These are phyloP conservation scores for Pseudozyma hubeiensis DNA, from an alignment of 1,284 basidiomycete species.

Conservation along the genomic window DNA sequence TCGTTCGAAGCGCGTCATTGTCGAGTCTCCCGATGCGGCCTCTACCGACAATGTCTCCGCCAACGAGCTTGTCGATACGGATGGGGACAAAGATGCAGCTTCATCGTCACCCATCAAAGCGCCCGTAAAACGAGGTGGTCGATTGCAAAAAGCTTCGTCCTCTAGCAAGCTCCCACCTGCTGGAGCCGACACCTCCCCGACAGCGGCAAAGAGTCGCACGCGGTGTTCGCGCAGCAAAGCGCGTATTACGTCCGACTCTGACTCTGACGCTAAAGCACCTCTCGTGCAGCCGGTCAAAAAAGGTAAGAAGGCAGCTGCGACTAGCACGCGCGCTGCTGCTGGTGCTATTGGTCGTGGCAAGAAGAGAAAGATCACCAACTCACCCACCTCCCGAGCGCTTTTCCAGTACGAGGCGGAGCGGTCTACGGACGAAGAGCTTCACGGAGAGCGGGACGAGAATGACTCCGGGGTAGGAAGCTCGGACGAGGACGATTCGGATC, in stretches of 20 bases:
- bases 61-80: neutral
- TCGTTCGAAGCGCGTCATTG: slow-evolving; percentile 20
- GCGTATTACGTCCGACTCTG: slow-evolving; percentile 13
- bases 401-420: slow-evolving; percentile 78
- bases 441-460: slow-evolving; percentile 69
- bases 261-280: neutral
- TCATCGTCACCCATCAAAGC: slow-evolving; percentile 42
- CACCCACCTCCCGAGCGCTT: slow-evolving; percentile 70
- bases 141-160: slow-evolving; percentile 22
- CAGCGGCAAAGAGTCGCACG: slow-evolving; percentile 15
- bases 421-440: slow-evolving; percentile 81
- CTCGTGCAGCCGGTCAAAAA: neutral
- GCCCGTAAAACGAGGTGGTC: slow-evolving; percentile 21
- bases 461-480: slow-evolving; percentile 71
- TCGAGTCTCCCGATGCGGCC: slow-evolving; percentile 25
- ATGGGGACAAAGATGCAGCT: slow-evolving; percentile 17
- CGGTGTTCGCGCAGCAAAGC: slow-evolving; percentile 7
- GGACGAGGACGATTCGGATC: slow-evolving; percentile 75
- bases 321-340: neutral
- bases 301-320: slow-evolving; percentile 21
- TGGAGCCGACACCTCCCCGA: slow-evolving; percentile 23
- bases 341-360: slow-evolving; percentile 6
- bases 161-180: neutral
- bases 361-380: slow-evolving; percentile 59
- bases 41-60: neutral